phyloP scores from a whole-genome alignment of 305 asterid genomes.

The Fraxinus platypoda region DNA sequence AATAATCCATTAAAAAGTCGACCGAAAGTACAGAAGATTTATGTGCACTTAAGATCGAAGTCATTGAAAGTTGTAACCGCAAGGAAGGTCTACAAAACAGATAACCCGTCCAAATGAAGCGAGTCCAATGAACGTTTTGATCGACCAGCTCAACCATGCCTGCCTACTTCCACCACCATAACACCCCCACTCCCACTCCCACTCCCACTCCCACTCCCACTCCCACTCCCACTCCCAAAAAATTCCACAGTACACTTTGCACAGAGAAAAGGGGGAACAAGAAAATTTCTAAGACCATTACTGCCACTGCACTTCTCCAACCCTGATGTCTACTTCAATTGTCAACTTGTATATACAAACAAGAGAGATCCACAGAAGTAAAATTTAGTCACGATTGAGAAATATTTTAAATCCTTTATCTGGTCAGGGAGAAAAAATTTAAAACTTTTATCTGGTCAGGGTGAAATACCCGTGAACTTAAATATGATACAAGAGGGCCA shows the following conservation, averaged over 20 bases:
- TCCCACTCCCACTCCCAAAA: not conserved
- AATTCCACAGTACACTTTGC: not conserved
- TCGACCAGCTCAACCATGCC: not conserved
- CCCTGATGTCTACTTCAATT: not conserved
- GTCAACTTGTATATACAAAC: conserved; percentile 29
- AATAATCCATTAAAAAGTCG: not conserved
- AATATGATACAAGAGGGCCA: conserved; percentile 32
- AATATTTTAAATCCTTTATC: conserved; percentile 13
- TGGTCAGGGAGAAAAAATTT: not conserved
- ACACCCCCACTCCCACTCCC: too few species aligned
- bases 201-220: too few species aligned
- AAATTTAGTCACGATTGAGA: conserved; percentile 12
- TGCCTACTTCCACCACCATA: not conserved
- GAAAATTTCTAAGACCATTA: not conserved
- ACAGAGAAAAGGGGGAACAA: not conserved
- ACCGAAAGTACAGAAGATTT: too few species aligned
- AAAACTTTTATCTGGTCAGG: conserved; percentile 11
- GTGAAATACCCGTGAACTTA: conserved; percentile 20
- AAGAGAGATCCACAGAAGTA: not conserved
- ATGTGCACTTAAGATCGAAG: not conserved
- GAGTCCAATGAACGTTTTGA: too few species aligned
- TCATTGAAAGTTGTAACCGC: not conserved
- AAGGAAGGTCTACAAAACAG: not conserved
- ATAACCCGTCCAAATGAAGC: not conserved
- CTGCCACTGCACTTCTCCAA: not conserved